Evolutionary conservation across 345 rosid species (phyloP).

Genomic region (Hibiscus tridactylites): DNA sequence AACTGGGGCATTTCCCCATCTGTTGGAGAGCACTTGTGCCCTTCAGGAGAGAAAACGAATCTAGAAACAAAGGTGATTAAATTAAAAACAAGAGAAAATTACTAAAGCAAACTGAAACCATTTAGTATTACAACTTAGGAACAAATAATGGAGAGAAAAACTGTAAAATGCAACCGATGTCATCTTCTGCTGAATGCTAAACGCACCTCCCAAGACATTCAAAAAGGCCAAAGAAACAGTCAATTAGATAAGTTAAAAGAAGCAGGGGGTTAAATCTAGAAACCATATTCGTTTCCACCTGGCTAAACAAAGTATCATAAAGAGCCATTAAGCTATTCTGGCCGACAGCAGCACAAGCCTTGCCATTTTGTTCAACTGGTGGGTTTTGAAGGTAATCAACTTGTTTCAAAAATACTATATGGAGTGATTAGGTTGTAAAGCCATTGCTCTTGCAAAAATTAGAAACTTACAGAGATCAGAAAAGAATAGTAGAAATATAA

Average conservation of each 20-base stretch:
- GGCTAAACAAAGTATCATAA: too few species aligned
- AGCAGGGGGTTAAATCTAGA: background rate
- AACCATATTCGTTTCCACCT: too few species aligned
- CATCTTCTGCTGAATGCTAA: background rate
- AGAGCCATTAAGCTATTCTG: too few species aligned
- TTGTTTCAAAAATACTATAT: too few species aligned
- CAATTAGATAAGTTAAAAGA: background rate
- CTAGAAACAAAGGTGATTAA: slow-evolving; percentile 22
- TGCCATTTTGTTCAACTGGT: too few species aligned
- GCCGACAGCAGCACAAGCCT: too few species aligned
- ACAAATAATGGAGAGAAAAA: background rate
- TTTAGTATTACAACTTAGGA: slow-evolving; percentile 1
- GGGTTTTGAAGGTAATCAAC: too few species aligned
- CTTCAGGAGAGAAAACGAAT: slow-evolving; percentile 49
- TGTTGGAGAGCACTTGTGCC: slow-evolving; percentile 53
- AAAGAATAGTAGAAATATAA: too few species aligned
- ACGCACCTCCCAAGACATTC: background rate
- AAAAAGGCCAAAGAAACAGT: background rate
- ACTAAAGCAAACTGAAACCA: background rate
- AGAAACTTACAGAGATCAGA: too few species aligned
- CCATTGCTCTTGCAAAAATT: too few species aligned
- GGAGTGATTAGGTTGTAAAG: too few species aligned
- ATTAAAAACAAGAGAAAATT: slow-evolving; percentile 4
- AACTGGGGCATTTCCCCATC: slow-evolving; percentile 65
- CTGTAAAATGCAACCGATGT: background rate